phyloP scores from a whole-genome alignment of 1,284 basidiomycete genomes.

The Cerrena zonata region DNA sequence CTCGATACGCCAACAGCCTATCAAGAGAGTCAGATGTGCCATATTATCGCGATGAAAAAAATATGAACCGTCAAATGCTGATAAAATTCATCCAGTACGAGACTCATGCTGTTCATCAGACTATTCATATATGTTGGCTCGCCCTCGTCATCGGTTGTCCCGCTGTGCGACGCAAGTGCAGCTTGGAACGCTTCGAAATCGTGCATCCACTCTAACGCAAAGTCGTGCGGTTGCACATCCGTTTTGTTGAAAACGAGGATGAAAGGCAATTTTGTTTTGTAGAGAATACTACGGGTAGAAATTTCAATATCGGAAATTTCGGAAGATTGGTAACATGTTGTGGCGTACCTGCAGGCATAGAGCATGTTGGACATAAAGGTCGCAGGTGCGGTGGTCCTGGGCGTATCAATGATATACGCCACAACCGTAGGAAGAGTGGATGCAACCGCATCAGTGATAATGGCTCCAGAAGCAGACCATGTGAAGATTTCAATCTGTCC shows the following conservation, averaged over 20 bases:
- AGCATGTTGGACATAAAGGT: slow-evolving; percentile 99
- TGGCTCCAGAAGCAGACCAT: slow-evolving; percentile 97
- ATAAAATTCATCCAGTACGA: slow-evolving; percentile 98
- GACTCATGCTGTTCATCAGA: slow-evolving; percentile 97
- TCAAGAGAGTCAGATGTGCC: slow-evolving; percentile 1
- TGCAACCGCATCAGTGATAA: slow-evolving; percentile 97
- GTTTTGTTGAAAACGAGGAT: slow-evolving; percentile 99
- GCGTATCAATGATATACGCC: slow-evolving; percentile 97
- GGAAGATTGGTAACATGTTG: background rate
- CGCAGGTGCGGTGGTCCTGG: slow-evolving; percentile 87
- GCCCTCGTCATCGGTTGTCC: slow-evolving; percentile 73
- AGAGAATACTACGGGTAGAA: slow-evolving; percentile 69
- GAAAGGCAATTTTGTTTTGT: slow-evolving; percentile 97
- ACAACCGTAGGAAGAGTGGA: slow-evolving; percentile 89
- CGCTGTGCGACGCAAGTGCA: slow-evolving; percentile 60
- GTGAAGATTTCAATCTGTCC: slow-evolving; percentile 99
- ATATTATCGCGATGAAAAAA: background rate
- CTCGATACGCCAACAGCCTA: slow-evolving; percentile 95
- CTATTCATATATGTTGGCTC: slow-evolving; percentile 98
- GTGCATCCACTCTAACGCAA: slow-evolving; percentile 96
- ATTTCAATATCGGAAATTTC: background rate
- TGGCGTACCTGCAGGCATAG: slow-evolving; percentile 86
- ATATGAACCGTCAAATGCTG: slow-evolving; percentile 78
- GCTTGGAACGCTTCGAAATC: slow-evolving; percentile 90
- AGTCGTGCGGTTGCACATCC: slow-evolving; percentile 83